Base-by-base conservation (phyloP, 768 basidiomycete genomes). In the Leccinum imitatum region DNA sequence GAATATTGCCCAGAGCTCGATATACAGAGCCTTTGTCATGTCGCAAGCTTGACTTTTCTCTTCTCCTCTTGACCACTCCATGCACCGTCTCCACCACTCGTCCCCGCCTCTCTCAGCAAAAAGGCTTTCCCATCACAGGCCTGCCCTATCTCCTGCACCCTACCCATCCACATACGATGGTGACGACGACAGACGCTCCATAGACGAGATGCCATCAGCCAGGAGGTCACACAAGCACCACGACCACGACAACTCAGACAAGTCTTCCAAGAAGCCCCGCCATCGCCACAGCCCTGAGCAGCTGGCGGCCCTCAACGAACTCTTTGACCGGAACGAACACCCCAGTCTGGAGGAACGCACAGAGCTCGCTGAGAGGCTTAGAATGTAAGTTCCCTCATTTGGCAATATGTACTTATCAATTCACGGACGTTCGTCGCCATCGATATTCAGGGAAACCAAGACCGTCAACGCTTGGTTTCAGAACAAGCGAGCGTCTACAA, bases 401-500 rank as follows among this genome's bases (percentile, higher is more conserved):
- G 64, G 71, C 46, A 53, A 70, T 63, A 61, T 61, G 65, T 58
- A 60, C 58, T 66, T 69, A 64, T 71, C 64, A 63, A 58, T 64
- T 48, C 46, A 3, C 21, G 56, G 31, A 57, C 54, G 35, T 60
- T 33, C 60, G 50, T 59, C 60, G 48, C 61, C 44, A 53, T 59
- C 58, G 56, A 63, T 41, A 41, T 56, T 55, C 70, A 91, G 90
- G 87, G 88, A 91, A 71, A 86, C 84, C 73, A 91, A 91, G 81
- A 90, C 88, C 3, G 89, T 91, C 70, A 89, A 89, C 71, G 87
- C 90, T 14, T 91, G 89, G 87, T 92, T 91, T 75, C 90, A 91
- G 76, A 91, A 91, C 71, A 91, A 91, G 79, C 82, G 90, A 57
- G 90, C 90, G 6, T 90, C 89, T 13, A 85, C 84, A 66, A 91